Evolutionary conservation across 2,329 filamentous ascomycete genomes (phyloP), one percentile per base, ranked within the genome.

Genomic region (Epichloe typhina): DNA sequence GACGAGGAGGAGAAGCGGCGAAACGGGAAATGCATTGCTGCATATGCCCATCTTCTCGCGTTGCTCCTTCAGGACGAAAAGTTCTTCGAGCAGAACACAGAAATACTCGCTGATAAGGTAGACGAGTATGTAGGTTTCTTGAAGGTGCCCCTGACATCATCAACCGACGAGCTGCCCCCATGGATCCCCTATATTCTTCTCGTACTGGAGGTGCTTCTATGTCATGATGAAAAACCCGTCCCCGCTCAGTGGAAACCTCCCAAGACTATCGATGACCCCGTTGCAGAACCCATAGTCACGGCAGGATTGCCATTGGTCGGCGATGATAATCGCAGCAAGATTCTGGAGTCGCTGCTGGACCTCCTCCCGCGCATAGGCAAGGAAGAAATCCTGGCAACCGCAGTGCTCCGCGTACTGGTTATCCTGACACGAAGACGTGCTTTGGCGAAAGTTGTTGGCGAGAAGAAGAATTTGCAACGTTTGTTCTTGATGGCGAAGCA

Each of bases 401-500:
- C 91, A 0, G 79, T 94, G 12, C 77, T 87, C 46, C 82, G 93
- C 40, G 81, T 95, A 12, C 70, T 98, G 36, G 87, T 95, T 33
- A 89, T 96, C 54, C 72, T 98, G 33, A 96, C 93, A 1, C 81
- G 94, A 21, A 79, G 81, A 53, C 83, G 88, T 47, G 73, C 79
- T 13, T 75, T 94, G 54, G 90, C 93, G 2, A 77, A 81, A 56
- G 73, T 77, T 43, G 76, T 97, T 45, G 87, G 88, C 5, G 86
- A 95, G 63, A 95, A 89, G 70, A 86, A 83, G 62, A 94, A 95
- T 59, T 74, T 98, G 46, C 87, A 93, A 62, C 80, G 88, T 31
- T 73, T 98, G 21, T 97, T 98, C 66, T 79, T 96, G 48, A 95
- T 97, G 87, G 82, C 91, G 52, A 95, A 94, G 65, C 91, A 97